Evolutionary conservation across 176 grass and related monocot genomes (phyloP).

Genomic region (Hsuehochloa calcarea): DNA sequence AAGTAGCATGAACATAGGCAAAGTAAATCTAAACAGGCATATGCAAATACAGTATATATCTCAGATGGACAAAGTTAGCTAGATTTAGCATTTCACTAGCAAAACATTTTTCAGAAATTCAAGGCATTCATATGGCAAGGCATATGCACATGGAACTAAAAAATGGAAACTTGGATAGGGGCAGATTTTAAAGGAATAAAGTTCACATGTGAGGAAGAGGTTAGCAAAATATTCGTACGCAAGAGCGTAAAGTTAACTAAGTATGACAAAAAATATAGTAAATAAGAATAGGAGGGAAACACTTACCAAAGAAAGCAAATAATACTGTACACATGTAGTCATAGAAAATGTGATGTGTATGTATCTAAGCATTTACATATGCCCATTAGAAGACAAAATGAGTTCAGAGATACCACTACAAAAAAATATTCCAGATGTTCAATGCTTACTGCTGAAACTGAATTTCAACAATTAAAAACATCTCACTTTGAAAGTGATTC

Average conservation of each 20-base stretch:
- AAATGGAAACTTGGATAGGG: neutral
- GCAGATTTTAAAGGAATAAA: neutral
- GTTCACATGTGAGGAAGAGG: neutral
- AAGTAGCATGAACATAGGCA: neutral
- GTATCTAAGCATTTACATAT: neutral
- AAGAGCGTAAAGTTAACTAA: constrained; percentile 17
- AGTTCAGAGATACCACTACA: neutral
- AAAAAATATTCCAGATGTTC: neutral
- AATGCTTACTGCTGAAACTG: neutral
- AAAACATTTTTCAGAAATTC: neutral
- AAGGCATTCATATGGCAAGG: neutral
- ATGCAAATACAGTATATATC: neutral
- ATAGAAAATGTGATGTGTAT: neutral
- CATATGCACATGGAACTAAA: neutral
- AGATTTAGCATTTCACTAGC: neutral
- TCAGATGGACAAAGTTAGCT: neutral
- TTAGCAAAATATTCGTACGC: neutral
- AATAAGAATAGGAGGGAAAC: neutral
- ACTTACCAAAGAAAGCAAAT: neutral
- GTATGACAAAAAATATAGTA: constrained; percentile 12
- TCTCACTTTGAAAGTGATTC: neutral
- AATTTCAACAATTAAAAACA: constrained; percentile 20
- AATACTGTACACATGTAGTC: neutral
- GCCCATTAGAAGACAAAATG: neutral
- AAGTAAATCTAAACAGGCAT: neutral